A percentile compares a stretch with the other conserved stretches of the same genome.
phyloP scores from a whole-genome alignment of 192 early-diverging fungal species.

The Phlyctochytrium bullatum region DNA sequence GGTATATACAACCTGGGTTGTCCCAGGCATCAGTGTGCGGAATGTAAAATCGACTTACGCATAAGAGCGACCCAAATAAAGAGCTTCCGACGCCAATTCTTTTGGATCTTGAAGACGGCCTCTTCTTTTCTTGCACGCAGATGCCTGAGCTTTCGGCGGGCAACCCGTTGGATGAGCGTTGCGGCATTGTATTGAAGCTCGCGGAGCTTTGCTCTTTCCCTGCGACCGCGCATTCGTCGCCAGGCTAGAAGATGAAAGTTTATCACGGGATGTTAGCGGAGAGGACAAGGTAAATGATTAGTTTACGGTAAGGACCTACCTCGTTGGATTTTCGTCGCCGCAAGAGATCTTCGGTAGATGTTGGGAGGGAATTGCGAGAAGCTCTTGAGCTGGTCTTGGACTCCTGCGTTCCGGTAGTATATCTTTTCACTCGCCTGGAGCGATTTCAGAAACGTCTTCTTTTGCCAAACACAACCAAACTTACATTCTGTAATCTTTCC shows the following conservation, averaged over 20 bases:
- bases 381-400: conserved; percentile 35
- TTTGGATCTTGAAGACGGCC: conserved; percentile 50
- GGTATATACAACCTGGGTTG: conserved; percentile 49
- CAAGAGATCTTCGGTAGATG: conserved; percentile 53
- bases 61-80: conserved; percentile 55
- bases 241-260: conserved; percentile 30
- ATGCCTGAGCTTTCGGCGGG: conserved; percentile 43
- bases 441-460: background rate
- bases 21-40: background rate
- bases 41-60: conserved; percentile 23
- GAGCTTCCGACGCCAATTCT: conserved; percentile 47
- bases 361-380: conserved; percentile 61
- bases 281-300: conserved; percentile 1
- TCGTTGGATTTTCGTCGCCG: conserved; percentile 53
- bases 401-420: conserved; percentile 30
- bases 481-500: conserved; percentile 46
- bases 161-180: conserved; percentile 51
- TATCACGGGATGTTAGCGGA: background rate
- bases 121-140: conserved; percentile 48
- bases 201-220: conserved; percentile 36
- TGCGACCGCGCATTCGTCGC: conserved; percentile 41
- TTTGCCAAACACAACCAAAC: too few relatives aligned
- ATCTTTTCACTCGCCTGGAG: conserved; percentile 44
- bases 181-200: conserved; percentile 51
- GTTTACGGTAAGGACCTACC: too few relatives aligned